Conservation (phyloP, 140 eudicot genomes). For the Erigeron philadelphicus region DNA sequence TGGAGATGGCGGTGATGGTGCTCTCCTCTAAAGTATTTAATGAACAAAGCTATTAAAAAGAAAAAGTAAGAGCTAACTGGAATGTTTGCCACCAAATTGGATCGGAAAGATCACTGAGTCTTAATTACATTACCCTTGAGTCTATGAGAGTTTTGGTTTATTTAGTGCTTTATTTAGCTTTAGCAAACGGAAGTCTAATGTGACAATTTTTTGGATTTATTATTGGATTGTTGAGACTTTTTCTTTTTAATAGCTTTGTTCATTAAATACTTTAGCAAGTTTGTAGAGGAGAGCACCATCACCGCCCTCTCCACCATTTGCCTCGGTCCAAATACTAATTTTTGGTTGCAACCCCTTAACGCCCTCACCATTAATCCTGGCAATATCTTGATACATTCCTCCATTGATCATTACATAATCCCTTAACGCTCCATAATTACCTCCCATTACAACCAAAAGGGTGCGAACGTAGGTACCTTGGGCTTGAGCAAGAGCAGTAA, state of each 20-base stretch:
- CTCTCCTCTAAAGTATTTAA: no score
- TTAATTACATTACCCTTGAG: background rate
- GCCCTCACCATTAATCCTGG: slow-evolving; percentile 42
- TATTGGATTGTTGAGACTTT: no score
- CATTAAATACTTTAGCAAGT: no score
- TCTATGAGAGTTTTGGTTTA: no score
- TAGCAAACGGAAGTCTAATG: no score
- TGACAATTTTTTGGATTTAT: no score
- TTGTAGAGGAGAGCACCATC: background rate
- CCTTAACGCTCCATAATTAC: slow-evolving; percentile 39
- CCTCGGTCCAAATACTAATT: slow-evolving; percentile 45
- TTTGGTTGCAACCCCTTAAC: slow-evolving; percentile 50
- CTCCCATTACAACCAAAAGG: slow-evolving; percentile 38
- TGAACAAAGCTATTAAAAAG: no score
- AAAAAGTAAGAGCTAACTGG: no score
- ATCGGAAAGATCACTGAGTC: slow-evolving; percentile 33
- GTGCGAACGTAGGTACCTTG: slow-evolving; percentile 46
- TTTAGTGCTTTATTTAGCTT: no score
- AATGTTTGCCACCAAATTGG: slow-evolving; percentile 73
- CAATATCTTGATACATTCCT: slow-evolving; percentile 50
- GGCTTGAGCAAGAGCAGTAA: slow-evolving; percentile 41
- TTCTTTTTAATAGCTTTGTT: no score
- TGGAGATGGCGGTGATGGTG: slow-evolving; percentile 28
- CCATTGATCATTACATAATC: slow-evolving; percentile 48
- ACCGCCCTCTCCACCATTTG: slow-evolving; percentile 32